Base-by-base conservation (phyloP, 2,329 filamentous ascomycete species). In the Diaporthe vexans region DNA sequence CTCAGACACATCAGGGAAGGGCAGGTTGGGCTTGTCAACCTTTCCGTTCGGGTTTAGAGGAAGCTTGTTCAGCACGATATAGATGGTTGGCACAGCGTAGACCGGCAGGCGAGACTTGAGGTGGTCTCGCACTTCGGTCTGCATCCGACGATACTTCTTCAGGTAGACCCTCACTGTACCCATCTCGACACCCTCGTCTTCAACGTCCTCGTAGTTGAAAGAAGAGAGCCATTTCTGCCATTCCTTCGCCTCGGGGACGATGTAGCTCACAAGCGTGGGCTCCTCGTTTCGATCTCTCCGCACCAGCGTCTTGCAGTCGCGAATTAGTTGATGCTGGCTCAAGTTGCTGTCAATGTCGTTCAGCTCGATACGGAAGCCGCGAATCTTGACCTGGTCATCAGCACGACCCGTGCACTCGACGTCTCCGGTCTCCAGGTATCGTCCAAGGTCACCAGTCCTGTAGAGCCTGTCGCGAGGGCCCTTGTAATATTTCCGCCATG, bases 321-420 rank as follows among this genome's bases (percentile, higher is more conserved):
- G 89, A 33, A 98, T 90, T 33, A 97, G 84, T 0, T 90, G 91
- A 83, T 94, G 91, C 58, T 91, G 89, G 71, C 91, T 93, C 61
- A 98, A 85, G 81, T 97, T 93, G 56, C 88, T 93, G 82, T 98
- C 95, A 78, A 98, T 98, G 78, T 98, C 97, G 76, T 93, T 93
- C 59, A 98, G 91, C 84, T 99, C 97, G 78, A 99, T 97, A 76
- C 96, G 90, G 88, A 98, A 98, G 1, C 96, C 29, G 75, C 97
- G 93, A 77, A 98, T 96, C 87, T 98, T 99, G 85, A 98, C 94
- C 81, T 98, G 96, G 78, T 93, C 90, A 80, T 98, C 96, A 33
- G 91, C 92, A 74, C 97, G 89, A 29, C 96, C 96, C 13, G 93
- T 92, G 80, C 92, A 94, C 79, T 94, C 93, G 15, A 95, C 93